Base-by-base conservation (phyloP, 169 alveolate genomes). In the Eimeria necatrix region DNA sequence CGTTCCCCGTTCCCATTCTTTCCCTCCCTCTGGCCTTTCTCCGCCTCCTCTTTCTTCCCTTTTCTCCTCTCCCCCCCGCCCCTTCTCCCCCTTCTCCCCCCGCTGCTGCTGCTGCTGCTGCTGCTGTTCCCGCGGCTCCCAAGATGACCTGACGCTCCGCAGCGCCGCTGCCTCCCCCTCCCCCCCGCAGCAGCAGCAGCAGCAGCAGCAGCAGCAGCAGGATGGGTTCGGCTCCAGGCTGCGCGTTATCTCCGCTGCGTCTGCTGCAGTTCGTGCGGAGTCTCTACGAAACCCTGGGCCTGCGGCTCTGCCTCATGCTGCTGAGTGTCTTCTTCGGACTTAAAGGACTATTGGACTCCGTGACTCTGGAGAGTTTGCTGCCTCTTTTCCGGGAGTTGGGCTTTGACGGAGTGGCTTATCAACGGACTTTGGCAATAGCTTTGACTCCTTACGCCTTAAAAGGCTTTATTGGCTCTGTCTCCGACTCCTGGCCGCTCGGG, bases 281-380 rank as follows among this genome's bases (percentile, higher is more conserved):
- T 8, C 10, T 80, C 14, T 70, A 80, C 22, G 88, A 70, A 70
- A 52, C 88, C 8, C 49, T 80, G 16, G 88, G 88, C 32, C 8
- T 48, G 64, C 46, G 51, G 26, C 48, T 80, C 20, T 26, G 49
- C 4, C 9, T 93, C 3, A 22, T 93, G 92, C 46, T 93, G 80
- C 26, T 84, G 10, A 73, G 87, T 20, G 95, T 80, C n/a, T 93
- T 46, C 73, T 46, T 93, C 53, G 71, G 95, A 41, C 14, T 73
- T 52, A 93, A 93, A 53, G 95, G 95, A 3, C 14, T 80, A n/a
- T 20, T 93, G 59, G 88, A 93, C 56, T 78, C 93, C 1, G 81
- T 90, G 32, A 80, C 94, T 32, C 32, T 51, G 16, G 94, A 80
- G n/a, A 59, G 94, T 52, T 59, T 73, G 18, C 93, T 94, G 6